A percentile compares a stretch with the other conserved stretches of the same genome.
Evolutionary conservation across 441 rosid species (phyloP).

Genomic region (Brassica balearica): DNA sequence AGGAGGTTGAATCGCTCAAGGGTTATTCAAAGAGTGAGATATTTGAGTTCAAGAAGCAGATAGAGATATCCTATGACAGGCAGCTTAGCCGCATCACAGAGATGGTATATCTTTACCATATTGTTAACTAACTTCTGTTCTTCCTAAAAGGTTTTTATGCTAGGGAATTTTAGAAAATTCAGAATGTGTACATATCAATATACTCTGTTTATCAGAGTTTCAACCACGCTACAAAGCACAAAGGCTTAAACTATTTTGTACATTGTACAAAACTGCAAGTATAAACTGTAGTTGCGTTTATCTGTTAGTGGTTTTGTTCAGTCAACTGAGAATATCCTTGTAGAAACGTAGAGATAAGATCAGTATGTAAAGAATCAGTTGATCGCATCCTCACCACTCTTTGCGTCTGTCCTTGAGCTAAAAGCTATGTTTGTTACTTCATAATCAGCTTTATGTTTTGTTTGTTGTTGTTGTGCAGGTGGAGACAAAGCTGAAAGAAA

Average conservation of each 20-base stretch:
- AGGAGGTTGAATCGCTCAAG: slow-evolving; percentile 58
- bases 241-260: not conserved
- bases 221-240: not conserved
- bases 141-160: not conserved
- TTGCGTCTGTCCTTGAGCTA: not conserved
- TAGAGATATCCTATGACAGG: slow-evolving; percentile 62
- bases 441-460: not conserved
- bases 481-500: slow-evolving; percentile 77
- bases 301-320: not conserved
- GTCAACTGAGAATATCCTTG: not conserved
- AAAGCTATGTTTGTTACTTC: slow-evolving; percentile 3
- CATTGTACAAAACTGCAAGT: not conserved
- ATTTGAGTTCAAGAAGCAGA: slow-evolving; percentile 63
- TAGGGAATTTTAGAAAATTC: not conserved
- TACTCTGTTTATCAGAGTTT: not conserved
- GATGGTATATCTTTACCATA: slow-evolving; percentile 47
- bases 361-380: not conserved
- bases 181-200: not conserved
- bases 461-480: slow-evolving; percentile 48
- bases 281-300: not conserved
- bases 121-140: not conserved
- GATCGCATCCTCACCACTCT: not conserved
- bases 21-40: slow-evolving; percentile 70
- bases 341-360: not conserved
- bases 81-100: slow-evolving; percentile 71